phyloP scores from a whole-genome alignment of 2,329 filamentous ascomycete genomes.

The Penicillium verrucosum region DNA sequence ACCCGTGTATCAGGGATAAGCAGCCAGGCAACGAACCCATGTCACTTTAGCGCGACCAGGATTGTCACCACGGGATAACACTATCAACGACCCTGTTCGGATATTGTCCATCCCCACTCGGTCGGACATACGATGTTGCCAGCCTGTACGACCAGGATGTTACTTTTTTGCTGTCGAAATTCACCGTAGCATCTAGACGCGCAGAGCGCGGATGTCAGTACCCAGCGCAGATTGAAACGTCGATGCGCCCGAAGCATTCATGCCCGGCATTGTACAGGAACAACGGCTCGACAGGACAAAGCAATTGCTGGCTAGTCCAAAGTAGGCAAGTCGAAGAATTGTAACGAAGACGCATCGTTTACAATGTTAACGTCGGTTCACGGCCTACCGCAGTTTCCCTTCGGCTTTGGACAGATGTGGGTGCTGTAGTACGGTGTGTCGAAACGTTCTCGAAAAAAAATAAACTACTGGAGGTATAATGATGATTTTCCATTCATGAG shows the following conservation, averaged over 20 bases:
- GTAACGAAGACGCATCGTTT: conserved; percentile 5
- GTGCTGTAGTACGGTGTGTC: neutral
- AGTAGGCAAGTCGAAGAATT: conserved; percentile 6
- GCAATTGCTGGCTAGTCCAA: neutral
- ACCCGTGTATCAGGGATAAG: neutral
- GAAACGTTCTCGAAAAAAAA: conserved; percentile 17
- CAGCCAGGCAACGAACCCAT: neutral
- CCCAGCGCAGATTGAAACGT: conserved; percentile 6
- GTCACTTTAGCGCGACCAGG: neutral
- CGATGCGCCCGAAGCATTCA: conserved; percentile 1
- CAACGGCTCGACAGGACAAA: conserved; percentile 2
- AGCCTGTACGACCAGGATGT: neutral
- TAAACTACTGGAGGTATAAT: neutral
- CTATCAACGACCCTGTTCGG: neutral
- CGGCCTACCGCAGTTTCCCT: neutral
- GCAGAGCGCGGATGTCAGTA: conserved; percentile 4
- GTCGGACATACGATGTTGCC: neutral
- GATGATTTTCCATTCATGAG: neutral
- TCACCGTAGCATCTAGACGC: conserved; percentile 3
- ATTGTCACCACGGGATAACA: neutral
- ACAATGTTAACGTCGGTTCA: neutral
- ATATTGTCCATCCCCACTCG: conserved; percentile 2
- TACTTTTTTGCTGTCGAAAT: neutral
- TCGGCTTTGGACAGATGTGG: conserved; percentile 10
- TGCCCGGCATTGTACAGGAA: neutral